Conservation (phyloP, 495 filamentous ascomycete genomes). For the Podospora pseudoanserina region DNA sequence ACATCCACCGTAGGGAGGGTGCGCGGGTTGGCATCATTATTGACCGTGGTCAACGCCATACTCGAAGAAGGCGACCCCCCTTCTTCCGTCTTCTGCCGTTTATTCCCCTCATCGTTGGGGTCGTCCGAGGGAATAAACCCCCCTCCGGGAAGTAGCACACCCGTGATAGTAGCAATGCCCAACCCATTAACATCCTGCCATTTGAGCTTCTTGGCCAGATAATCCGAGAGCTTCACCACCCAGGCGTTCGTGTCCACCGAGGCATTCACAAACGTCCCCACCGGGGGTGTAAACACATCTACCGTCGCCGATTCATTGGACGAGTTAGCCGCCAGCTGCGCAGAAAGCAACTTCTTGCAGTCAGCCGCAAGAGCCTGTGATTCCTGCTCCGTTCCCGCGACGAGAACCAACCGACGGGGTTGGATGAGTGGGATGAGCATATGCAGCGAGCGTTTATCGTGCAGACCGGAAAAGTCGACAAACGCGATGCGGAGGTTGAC, state of each 20-base stretch:
- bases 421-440: conserved; percentile 95
- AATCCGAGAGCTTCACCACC: conserved; percentile 83
- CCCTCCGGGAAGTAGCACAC: conserved; percentile 49
- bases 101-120: conserved; percentile 33
- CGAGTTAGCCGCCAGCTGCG: conserved; percentile 40
- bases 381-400: conserved; percentile 74
- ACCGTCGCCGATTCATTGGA: conserved; percentile 34
- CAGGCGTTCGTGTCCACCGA: conserved; percentile 98
- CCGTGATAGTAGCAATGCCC: conserved; percentile 83
- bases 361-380: conserved; percentile 73
- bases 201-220: conserved; percentile 74
- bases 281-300: conserved; percentile 74
- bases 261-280: conserved; percentile 72
- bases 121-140: conserved; percentile 56
- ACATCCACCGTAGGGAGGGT: conserved; percentile 67
- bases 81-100: conserved; percentile 30
- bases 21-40: conserved; percentile 7
- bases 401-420: conserved; percentile 86
- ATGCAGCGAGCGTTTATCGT: conserved; percentile 86
- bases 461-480: conserved; percentile 87
- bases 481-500: conserved; percentile 74
- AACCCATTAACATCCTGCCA: conserved; percentile 93
- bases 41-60: conserved; percentile 1
- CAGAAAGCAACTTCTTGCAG: conserved; percentile 70
- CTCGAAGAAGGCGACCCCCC: background rate